Base-by-base conservation (phyloP, 2,329 filamentous ascomycete genomes). In the Diaporthe vaccinii region DNA sequence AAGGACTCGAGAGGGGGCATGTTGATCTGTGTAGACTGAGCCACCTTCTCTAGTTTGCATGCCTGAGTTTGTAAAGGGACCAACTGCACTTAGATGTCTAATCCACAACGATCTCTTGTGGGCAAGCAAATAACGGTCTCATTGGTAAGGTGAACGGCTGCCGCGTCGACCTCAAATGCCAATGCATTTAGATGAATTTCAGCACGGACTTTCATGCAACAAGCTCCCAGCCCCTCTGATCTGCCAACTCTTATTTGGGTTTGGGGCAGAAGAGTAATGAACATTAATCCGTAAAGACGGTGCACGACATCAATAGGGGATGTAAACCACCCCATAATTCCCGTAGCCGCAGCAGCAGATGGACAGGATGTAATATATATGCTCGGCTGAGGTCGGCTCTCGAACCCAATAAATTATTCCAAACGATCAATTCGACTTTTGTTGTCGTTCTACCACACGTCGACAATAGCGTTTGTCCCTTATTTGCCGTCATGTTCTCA, bases 341-440 rank as follows among this genome's bases (percentile, higher is more conserved):
- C 12, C 9, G 6, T 41, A n/a, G 25, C 9, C 15, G 15, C 34
- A 39, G n/a, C 36, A 4, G 0, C 28, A 14, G n/a, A 17, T 3
- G 9, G 22, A 25, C 6, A 14, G 14, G 15, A 25, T 15, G 2
- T 8, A n/a, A n/a, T 44, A 49, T 36, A 67, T 67, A 34, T 34
- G 7, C 5, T 17, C 2, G 25, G 2, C 20, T 8, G 4, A 0
- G 15, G 5, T 17, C 17, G 20, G 12, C 41, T 34, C 17, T n/a
- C 4, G 10, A 36, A 15, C 10, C 0, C 12, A 12, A 4, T 3
- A 0, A 41, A n/a, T 4, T 4, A 4, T 22, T 22, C 10, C 7
- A 15, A 20, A 34, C 15, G 22, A 57, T 15, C 14, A 31, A 15
- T 0, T 2, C 4, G 0, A 6, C n/a, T 4, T 8, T 10, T 15